Evolutionary conservation across 805 yeast genomes (phyloP), one percentile per base, ranked within the genome.

Genomic region (Vanderwaltozyma verrucispora): DNA sequence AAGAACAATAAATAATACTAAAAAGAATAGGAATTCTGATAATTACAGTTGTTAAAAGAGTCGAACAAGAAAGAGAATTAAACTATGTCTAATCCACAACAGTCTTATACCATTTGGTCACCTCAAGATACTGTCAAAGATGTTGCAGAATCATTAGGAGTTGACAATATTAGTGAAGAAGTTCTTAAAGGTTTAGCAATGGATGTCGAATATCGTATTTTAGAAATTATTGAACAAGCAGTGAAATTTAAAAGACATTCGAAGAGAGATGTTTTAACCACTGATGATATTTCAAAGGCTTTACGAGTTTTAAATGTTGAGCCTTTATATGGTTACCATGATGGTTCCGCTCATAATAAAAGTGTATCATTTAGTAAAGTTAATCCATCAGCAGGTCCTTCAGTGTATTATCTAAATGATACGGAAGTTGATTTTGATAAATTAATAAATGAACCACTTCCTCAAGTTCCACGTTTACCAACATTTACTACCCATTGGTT

Each of bases 171-270:
- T 33, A 83, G 85, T 24, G 97, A 89, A 37, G 98, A 94, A 42
- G 95, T 89, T 2, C 82, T 96, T 33, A 84, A 86, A 54, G 85
- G 92, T 44, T 65, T 92, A 43, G 97, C 99, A 6, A 92, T 92
- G 98, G 99, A 92, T 57, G 94, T 92, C n/a, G 99, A 92, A 63
- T 92, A 94, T 59, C 74, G 98, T 44, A 84, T 92, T 46, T 89
- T 89, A 58, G 97, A 92, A 62, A 83, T 92, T 28, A 66, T 94
- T 42, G 98, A 92, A 58, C 95, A 92, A 47, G 97, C 98, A 16
- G 76, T 82, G 39, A 92, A 92, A 59, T 89, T 89, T 61, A 92
- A 89, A 89, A 72, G 96, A 48, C 96, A 92, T 60, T 77, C 92
- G 20, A 89, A 88, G 59, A 68, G 97, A 33, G 80, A 82, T 42